A percentile compares a stretch with the other conserved stretches of the same genome.
Conservation (phyloP, 2,329 filamentous ascomycete genomes). For the Akanthomyces uredinophilus region DNA sequence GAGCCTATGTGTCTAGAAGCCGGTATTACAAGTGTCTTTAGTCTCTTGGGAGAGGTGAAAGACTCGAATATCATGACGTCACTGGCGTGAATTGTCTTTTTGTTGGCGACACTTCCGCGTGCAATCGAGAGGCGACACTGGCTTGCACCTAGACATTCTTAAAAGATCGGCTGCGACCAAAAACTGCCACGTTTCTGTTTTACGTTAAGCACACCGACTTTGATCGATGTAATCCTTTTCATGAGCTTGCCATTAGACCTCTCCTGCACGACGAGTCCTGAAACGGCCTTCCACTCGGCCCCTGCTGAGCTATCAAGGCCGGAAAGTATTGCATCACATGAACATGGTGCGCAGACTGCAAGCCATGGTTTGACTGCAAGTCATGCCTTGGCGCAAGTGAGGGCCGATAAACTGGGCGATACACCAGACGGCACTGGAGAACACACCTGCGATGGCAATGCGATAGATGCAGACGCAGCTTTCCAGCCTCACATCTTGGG, state of each 20-base stretch:
- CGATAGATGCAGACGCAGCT: background rate
- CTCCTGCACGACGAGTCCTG: background rate
- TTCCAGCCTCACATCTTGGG: slow-evolving; percentile 1
- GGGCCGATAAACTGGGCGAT: background rate
- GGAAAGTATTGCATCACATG: background rate
- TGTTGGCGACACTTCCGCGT: background rate
- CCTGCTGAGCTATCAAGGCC: background rate
- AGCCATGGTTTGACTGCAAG: background rate
- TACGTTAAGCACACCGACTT: background rate
- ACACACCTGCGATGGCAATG: background rate
- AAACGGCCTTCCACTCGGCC: background rate
- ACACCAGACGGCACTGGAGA: background rate
- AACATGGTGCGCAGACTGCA: background rate
- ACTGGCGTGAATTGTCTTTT: background rate
- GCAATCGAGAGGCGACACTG: background rate
- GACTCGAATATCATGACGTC: background rate
- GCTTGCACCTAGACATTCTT: background rate
- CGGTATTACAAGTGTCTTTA: too few species aligned
- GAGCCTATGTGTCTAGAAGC: too few species aligned
- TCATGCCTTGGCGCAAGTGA: background rate
- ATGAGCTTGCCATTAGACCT: background rate
- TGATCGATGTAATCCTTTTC: background rate
- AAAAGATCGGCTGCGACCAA: background rate
- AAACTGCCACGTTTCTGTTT: background rate
- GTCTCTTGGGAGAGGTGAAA: background rate